phyloP scores from a whole-genome alignment of 2,329 filamentous ascomycete species.

The Penicillium sp. region DNA sequence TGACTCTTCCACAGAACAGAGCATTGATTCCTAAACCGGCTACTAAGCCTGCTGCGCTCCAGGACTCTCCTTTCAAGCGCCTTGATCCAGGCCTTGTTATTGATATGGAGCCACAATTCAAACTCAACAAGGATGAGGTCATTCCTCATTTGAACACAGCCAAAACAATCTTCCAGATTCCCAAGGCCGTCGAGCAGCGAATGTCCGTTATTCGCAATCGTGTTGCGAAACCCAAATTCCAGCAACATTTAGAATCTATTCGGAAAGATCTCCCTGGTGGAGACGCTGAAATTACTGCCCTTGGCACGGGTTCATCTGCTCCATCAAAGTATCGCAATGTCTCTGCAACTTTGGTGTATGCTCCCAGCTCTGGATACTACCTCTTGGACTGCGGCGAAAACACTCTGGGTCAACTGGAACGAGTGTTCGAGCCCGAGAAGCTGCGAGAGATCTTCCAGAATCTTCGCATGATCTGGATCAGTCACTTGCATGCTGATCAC shows the following conservation, averaged over 20 bases:
- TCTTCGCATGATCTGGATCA: constrained; percentile 84
- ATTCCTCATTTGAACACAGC: constrained; percentile 27
- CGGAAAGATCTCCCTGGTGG: constrained; percentile 68
- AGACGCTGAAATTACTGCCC: constrained; percentile 78
- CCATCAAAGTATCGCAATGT: constrained; percentile 97
- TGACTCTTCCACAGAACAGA: constrained; percentile 41
- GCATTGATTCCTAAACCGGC: constrained; percentile 22
- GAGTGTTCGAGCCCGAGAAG: constrained; percentile 66
- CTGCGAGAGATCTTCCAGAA: constrained; percentile 72
- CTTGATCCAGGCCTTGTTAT: constrained; percentile 46
- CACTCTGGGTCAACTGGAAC: constrained; percentile 81
- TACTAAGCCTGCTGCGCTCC: constrained; percentile 7
- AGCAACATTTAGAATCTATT: constrained; percentile 41
- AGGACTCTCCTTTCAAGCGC: constrained; percentile 27
- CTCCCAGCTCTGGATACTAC: constrained; percentile 84
- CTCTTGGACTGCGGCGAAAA: constrained; percentile 91
- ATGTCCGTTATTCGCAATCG: constrained; percentile 28
- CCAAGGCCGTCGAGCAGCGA: constrained; percentile 30
- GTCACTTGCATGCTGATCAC: constrained; percentile 94
- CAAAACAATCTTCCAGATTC: constrained; percentile 23
- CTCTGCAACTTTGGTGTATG: constrained; percentile 78
- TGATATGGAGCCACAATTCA: constrained; percentile 48
- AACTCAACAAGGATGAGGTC: constrained; percentile 32
- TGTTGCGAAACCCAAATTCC: constrained; percentile 29
- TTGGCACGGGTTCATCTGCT: constrained; percentile 87